phyloP scores from a whole-genome alignment of 305 asterid species.

The Plantago coronopus region DNA sequence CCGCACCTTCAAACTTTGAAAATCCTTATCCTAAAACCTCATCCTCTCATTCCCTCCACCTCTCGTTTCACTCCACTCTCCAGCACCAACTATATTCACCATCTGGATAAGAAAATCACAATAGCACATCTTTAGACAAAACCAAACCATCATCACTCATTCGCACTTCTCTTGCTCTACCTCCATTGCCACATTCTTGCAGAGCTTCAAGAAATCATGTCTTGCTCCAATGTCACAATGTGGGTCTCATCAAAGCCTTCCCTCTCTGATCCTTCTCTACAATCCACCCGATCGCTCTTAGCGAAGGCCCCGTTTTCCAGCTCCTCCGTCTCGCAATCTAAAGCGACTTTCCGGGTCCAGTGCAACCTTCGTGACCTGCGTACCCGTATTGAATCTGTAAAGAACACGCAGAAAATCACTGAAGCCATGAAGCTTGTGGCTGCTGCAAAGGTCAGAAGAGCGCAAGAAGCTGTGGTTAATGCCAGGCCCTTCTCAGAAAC shows the following conservation, averaged over 20 bases:
- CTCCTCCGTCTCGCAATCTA: constrained; percentile 40
- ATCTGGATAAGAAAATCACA: constrained; percentile 33
- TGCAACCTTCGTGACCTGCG: constrained; percentile 83
- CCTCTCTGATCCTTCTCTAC: constrained; percentile 52
- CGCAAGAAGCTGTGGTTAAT: constrained; percentile 90
- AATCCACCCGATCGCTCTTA: constrained; percentile 60
- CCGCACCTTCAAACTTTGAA: constrained; percentile 30
- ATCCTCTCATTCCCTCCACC: constrained; percentile 58
- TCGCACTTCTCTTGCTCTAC: constrained; percentile 16
- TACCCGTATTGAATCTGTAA: constrained; percentile 68
- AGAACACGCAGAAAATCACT: constrained; percentile 88
- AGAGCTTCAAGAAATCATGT: constrained; percentile 31
- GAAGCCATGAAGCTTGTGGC: constrained; percentile 98
- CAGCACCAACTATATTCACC: constrained; percentile 23
- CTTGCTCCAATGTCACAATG: constrained; percentile 53
- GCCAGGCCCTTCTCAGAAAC: constrained; percentile 54
- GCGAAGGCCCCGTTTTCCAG: constrained; percentile 43
- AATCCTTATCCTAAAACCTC: constrained; percentile 72
- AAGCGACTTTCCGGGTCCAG: constrained; percentile 51
- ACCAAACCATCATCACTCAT: constrained; percentile 15
- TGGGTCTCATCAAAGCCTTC: constrained; percentile 57
- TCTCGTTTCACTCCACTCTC: constrained; percentile 39
- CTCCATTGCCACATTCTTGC: constrained; percentile 32
- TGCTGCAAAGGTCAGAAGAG: constrained; percentile 89
- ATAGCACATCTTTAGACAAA: constrained; percentile 15